Base-by-base conservation (phyloP, 75 land plant species). In the Chamaecyparis obtusa region DNA sequence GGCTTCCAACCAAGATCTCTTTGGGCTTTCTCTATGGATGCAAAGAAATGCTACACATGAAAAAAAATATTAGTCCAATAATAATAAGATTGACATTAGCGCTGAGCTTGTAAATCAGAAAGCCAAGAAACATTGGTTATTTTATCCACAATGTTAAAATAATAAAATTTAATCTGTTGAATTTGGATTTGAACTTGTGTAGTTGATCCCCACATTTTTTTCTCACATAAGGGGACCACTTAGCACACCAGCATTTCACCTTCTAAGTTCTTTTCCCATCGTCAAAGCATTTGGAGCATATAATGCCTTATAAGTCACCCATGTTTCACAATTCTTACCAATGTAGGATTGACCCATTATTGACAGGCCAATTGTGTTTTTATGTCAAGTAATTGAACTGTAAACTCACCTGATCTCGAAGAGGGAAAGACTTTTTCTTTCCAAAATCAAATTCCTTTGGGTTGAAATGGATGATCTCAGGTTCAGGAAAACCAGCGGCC, bases 361-460 rank as follows among this genome's bases (percentile, higher is more conserved):
- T 51, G 55, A 51, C 55, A 14, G 13, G 55, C 55, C 55, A 14
- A 1, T 13, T 51, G 55, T 51, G 55, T 51, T 9, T 48, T 48
- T 13, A 13, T 51, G 55, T 51, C 13, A 51, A 51, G 16, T 51
- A 51, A 51, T 51, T 51, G 15, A 74, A 33, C 17, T 51, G 27
- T 33, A 13, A 33, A 78, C 85, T 87, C 85, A 93, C 99, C 99
- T 95, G 99, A 83, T 98, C 99, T 2, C 97, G 90, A 87, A 98
- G 93, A 56, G 99, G 99, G 83, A 98, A 98, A 13, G 99, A 89
- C 88, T 97, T 97, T 94, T 96, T 97, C 91, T 98, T 98, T 17
- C 99, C 99, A 89, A 97, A 98, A 91, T 98, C 99, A 84, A 94
- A 98, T 80, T 95, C 99, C 91, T 98, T 97, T 51, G 99, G 95